A percentile compares a stretch with the other conserved stretches of the same genome.
phyloP scores from a whole-genome alignment of 352 stramenopile species.

The Pythium rishiriense region DNA sequence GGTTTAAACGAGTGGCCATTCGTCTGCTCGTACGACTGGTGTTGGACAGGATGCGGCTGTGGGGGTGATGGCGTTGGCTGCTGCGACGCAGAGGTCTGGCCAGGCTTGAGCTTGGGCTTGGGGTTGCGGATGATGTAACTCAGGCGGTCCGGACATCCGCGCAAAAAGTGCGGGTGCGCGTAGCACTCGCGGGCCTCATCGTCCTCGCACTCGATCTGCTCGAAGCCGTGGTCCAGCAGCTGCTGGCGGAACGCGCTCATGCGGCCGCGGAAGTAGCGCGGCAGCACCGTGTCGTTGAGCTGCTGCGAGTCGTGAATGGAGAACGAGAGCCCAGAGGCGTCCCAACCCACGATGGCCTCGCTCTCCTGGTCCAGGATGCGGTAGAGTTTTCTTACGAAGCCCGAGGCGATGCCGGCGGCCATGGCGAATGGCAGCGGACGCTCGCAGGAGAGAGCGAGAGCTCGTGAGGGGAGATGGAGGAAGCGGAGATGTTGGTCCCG shows the following conservation, averaged over 20 bases:
- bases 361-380: conserved; percentile 77
- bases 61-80: not conserved
- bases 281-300: conserved; percentile 60
- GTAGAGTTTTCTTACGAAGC: conserved; percentile 84
- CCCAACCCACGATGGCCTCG: conserved; percentile 60
- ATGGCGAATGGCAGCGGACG: conserved; percentile 12
- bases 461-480: not conserved
- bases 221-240: conserved; percentile 72
- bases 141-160: conserved; percentile 47
- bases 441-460: not conserved
- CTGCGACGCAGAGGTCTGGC: conserved; percentile 15
- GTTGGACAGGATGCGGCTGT: not conserved
- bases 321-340: conserved; percentile 54
- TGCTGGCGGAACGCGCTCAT: conserved; percentile 77
- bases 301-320: conserved; percentile 61
- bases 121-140: conserved; percentile 54
- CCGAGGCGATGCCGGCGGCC: conserved; percentile 61
- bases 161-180: conserved; percentile 52
- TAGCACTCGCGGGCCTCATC: conserved; percentile 56
- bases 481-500: not conserved
- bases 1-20: not conserved
- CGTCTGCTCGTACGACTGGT: conserved; percentile 10
- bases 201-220: conserved; percentile 61
- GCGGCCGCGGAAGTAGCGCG: conserved; percentile 67
- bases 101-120: conserved; percentile 40